Evolutionary conservation across 805 yeast genomes (phyloP).

Genomic region (Metschnikowia santaceciliae): DNA sequence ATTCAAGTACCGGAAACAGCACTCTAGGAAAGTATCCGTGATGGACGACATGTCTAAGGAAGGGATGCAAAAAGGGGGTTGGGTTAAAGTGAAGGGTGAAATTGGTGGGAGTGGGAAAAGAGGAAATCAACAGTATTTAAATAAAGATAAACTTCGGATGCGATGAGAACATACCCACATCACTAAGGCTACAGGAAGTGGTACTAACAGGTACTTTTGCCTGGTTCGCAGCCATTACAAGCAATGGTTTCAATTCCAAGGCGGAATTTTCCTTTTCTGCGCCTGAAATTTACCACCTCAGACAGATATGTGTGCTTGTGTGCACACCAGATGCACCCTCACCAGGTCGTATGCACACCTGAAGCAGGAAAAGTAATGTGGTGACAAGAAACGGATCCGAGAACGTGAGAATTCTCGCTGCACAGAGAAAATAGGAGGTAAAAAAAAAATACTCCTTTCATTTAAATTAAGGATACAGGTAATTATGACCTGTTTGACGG

Average conservation of each 20-base stretch:
- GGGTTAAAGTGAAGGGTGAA: not conserved
- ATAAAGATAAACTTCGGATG: not conserved
- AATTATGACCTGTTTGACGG: not conserved
- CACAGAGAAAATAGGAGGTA: conserved; percentile 1
- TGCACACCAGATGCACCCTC: not conserved
- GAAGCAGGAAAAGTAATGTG: not conserved
- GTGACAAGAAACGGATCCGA: conserved; percentile 2
- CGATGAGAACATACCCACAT: conserved; percentile 1
- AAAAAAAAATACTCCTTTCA: not conserved
- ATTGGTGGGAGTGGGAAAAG: not conserved
- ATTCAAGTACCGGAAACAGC: conserved; percentile 11
- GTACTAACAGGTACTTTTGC: conserved; percentile 6
- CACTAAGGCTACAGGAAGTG: conserved; percentile 8
- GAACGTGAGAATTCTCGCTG: not conserved
- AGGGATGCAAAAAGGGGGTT: not conserved
- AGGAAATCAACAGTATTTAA: conserved; percentile 11
- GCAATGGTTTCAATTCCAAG: conserved; percentile 5
- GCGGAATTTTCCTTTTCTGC: conserved; percentile 4
- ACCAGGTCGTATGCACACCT: not conserved
- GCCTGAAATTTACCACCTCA: conserved; percentile 5
- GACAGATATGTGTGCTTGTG: conserved; percentile 1
- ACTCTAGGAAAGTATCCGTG: conserved; percentile 10
- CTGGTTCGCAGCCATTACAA: conserved; percentile 13
- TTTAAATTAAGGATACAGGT: not conserved
- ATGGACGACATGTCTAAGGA: conserved; percentile 8